These are phyloP conservation scores for Solanum hybrid DNA, from an alignment of 305 asterid species.

Conservation along the genomic window DNA sequence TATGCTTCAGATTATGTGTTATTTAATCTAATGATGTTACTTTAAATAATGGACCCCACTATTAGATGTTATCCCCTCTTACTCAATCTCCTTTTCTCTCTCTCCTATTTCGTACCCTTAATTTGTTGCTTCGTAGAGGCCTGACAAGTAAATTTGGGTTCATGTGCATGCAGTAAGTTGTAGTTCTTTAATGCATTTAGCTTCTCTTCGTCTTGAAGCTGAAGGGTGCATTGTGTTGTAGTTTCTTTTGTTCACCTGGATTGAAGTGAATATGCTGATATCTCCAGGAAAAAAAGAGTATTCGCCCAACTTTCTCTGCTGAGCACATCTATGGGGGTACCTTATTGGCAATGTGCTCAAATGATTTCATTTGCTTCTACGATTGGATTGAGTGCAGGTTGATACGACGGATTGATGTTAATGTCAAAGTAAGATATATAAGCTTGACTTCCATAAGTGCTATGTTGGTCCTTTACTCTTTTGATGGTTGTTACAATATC, in stretches of 20 bases:
- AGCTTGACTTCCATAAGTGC: neutral
- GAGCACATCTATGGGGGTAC: constrained; percentile 90
- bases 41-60: neutral
- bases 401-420: constrained; percentile 88
- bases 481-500: constrained; percentile 5
- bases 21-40: neutral
- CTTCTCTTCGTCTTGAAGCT: neutral
- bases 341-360: constrained; percentile 88
- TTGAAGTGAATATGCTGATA: constrained; percentile 13
- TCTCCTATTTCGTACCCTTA: neutral
- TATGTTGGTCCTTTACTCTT: neutral
- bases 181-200: neutral
- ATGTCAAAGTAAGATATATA: constrained; percentile 61
- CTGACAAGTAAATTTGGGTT: neutral
- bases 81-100: neutral
- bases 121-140: neutral
- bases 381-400: constrained; percentile 97
- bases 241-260: constrained; percentile 3
- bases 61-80: neutral
- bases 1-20: neutral
- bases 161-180: neutral
- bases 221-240: neutral
- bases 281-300: constrained; percentile 95
- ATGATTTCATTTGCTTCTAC: constrained; percentile 88
- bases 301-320: constrained; percentile 93